These are phyloP conservation scores for Aphanomyces euteiches DNA, from an alignment of 352 stramenopile species.

Conservation along the genomic window DNA sequence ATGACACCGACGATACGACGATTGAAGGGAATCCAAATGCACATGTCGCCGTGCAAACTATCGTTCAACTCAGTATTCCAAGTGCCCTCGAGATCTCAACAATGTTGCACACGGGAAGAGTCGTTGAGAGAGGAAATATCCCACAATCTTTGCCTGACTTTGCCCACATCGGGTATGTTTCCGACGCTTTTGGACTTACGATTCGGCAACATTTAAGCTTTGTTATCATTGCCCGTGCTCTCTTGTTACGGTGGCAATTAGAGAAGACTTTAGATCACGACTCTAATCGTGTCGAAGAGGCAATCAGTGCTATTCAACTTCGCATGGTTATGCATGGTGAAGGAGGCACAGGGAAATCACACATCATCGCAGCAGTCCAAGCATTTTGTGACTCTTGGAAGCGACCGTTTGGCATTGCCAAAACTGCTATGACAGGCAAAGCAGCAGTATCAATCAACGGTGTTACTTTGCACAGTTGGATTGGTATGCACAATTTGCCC, in stretches of 20 bases:
- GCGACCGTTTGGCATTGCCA: conserved; percentile 6
- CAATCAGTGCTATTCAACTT: background rate
- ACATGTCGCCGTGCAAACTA: background rate
- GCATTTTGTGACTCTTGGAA: conserved; percentile 13
- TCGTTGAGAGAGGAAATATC: background rate
- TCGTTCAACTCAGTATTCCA: background rate
- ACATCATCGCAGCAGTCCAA: background rate
- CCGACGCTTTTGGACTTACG: background rate
- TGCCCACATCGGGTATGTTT: background rate
- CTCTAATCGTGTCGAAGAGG: background rate
- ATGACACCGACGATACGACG: background rate
- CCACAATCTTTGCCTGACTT: background rate
- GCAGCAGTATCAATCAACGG: background rate
- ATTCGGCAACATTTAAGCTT: conserved; percentile 6
- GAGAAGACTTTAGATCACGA: background rate
- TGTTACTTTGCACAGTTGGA: conserved; percentile 4
- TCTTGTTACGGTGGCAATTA: background rate
- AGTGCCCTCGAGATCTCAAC: background rate
- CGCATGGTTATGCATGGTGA: conserved; percentile 4
- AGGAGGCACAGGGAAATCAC: conserved; percentile 1
- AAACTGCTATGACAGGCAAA: conserved; percentile 9
- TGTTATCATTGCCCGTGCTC: background rate
- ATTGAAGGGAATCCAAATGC: background rate
- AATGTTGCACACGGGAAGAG: background rate
- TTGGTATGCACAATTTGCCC: conserved; percentile 10